Evolutionary conservation across 129 eudicot species (phyloP), one percentile per base, ranked within the genome.

Genomic region (Flaveria sonorensis): DNA sequence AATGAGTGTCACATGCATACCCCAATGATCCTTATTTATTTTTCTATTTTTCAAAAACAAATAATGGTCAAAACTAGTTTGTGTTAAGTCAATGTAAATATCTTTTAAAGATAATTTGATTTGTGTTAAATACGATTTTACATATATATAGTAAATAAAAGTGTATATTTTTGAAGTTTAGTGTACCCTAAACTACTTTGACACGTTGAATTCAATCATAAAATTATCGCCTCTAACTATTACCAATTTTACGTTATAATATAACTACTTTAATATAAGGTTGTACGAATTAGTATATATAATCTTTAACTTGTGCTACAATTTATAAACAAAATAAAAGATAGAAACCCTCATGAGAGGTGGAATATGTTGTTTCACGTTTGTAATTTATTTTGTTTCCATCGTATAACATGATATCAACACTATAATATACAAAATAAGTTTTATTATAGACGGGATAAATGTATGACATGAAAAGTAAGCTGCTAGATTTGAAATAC

Each of bases 1-100:
- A 81, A 56, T 81, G 84, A 43, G 45, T 81, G 24, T 55, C 84
- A 81, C 80, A 81, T 74, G 84, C 62, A 53, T 20, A 73, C 73
- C 62, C 60, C 48, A 66, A 65, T 45, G 6, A 66, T 73, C 19
- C 40, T 8, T 70, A 32, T 13, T 8, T 62, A 5, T 13, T 21
- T 32, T 32, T 32, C 6, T 28, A 8, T 52, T 0, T 59, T 24
- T 21, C 19, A 24, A 26, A n/a, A 32, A 4, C 6, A 74, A 43
- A 24, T 56, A 15, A 32, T 3, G 19, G 46, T 1, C 15, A 2
- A 24, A 28, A 8, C 11, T 45, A 32, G 16, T 32, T 32, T 32
- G 39, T 32, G 39, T 32, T 5, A 32, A 32, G 39, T 32, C 39
- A 32, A 32, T 4, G 1, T 32, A 6, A 32, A 32, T 32, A 32